Conservation (phyloP, 1,284 basidiomycete species). For the Apiotrichum sp. region DNA sequence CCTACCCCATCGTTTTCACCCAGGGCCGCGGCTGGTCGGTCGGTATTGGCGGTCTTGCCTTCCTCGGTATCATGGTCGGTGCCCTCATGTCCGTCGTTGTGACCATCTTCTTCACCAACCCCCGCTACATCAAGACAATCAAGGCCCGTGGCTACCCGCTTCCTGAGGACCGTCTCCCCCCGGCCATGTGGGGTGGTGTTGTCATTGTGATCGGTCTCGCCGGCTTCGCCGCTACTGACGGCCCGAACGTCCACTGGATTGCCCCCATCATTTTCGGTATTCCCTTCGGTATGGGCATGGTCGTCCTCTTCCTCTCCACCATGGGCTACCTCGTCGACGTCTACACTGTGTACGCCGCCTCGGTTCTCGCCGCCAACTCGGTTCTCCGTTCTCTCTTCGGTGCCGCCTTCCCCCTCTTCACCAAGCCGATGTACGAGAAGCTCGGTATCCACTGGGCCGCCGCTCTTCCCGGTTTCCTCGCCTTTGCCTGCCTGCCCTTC, state of each 20-base stretch:
- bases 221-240: constrained; percentile 45
- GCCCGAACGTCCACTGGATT: constrained; percentile 48
- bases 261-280: constrained; percentile 57
- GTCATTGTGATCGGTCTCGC: constrained; percentile 44
- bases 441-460: constrained; percentile 63
- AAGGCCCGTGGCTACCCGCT: constrained; percentile 50
- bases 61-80: constrained; percentile 62
- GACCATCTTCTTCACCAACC: constrained; percentile 52
- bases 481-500: constrained; percentile 56
- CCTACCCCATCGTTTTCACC: constrained; percentile 58
- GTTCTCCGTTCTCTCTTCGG: constrained; percentile 63
- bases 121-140: constrained; percentile 56
- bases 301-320: constrained; percentile 57
- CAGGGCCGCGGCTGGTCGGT: constrained; percentile 56
- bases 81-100: constrained; percentile 55
- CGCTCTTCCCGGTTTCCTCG: constrained; percentile 59
- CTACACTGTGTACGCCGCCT: constrained; percentile 53
- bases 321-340: constrained; percentile 61
- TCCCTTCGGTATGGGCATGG: constrained; percentile 61
- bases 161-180: constrained; percentile 58
- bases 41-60: constrained; percentile 59
- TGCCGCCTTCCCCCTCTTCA: constrained; percentile 60
- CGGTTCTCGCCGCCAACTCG: constrained; percentile 63
- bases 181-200: constrained; percentile 49
- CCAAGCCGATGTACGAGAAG: constrained; percentile 44